A percentile compares a stretch with the other conserved stretches of the same genome.
Evolutionary conservation across 148 eudicot species (phyloP).

Genomic region (Rhododendron vialii): DNA sequence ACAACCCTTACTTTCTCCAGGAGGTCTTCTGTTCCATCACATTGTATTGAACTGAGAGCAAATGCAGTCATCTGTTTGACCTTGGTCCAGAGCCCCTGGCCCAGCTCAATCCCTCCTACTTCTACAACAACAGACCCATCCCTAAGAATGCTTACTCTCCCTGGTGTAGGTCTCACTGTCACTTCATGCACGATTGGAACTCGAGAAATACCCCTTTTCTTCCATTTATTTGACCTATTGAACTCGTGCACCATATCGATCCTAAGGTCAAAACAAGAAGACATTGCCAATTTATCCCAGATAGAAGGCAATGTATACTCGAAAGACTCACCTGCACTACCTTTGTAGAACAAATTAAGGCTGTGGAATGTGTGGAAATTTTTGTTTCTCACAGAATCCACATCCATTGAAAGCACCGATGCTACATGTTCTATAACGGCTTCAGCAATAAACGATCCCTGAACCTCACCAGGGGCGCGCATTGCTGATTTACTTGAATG

Average conservation of each 20-base stretch:
- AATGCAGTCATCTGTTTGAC: conserved; percentile 84
- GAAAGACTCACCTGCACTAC: conserved; percentile 40
- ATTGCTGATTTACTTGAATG: conserved; percentile 67
- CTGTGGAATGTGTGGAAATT: conserved; percentile 68
- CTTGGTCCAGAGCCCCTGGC: conserved; percentile 94
- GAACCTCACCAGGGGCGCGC: conserved; percentile 88
- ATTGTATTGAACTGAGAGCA: conserved; percentile 47
- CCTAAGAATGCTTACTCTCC: conserved; percentile 74
- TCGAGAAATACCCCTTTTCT: conserved; percentile 77
- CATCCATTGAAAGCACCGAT: conserved; percentile 52
- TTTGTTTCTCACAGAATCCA: conserved; percentile 51
- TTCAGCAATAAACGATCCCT: conserved; percentile 80
- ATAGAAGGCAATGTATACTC: conserved; percentile 78
- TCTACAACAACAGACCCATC: conserved; percentile 91
- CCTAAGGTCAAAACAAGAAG: conserved; percentile 47
- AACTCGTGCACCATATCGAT: conserved; percentile 31
- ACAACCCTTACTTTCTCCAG: conserved; percentile 69
- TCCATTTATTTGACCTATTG: conserved; percentile 52
- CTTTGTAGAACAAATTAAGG: conserved; percentile 46
- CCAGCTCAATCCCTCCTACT: conserved; percentile 90
- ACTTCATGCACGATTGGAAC: conserved; percentile 62
- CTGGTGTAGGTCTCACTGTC: conserved; percentile 51
- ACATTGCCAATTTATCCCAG: conserved; percentile 56
- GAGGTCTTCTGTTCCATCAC: conserved; percentile 56
- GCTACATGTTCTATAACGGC: conserved; percentile 84